A percentile compares a stretch with the other conserved stretches of the same genome.
Conservation (phyloP, 208 protist genomes). For the Crithidia expoeki region DNA sequence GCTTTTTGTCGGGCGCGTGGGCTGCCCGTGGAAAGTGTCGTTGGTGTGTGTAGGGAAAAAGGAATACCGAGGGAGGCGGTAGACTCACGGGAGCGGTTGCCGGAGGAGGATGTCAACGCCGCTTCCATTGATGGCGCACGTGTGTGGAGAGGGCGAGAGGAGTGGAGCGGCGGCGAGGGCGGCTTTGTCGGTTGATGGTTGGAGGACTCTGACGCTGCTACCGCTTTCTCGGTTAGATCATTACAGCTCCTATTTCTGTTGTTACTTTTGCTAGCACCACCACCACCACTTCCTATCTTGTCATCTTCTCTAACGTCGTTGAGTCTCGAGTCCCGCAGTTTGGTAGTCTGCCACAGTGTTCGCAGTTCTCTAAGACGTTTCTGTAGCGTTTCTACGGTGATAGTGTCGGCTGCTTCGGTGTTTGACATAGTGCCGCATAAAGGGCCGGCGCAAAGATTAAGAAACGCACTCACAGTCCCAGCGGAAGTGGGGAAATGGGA, state of each 20-base stretch:
- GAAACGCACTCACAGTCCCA: background rate
- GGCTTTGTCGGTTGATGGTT: constrained; percentile 7
- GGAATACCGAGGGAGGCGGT: background rate
- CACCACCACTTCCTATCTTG: background rate
- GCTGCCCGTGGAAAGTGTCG: constrained; percentile 5
- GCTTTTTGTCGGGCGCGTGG: constrained; percentile 3
- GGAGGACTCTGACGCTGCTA: too few relatives aligned
- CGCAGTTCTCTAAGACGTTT: constrained; percentile 9
- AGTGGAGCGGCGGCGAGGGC: background rate
- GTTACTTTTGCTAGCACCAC: background rate
- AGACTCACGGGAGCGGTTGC: constrained; percentile 3
- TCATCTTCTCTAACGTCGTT: background rate
- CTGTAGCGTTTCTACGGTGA: constrained; percentile 8
- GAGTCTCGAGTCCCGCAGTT: background rate
- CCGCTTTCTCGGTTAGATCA: background rate
- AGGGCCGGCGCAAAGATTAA: too few relatives aligned
- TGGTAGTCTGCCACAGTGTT: constrained; percentile 17
- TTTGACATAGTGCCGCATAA: constrained; percentile 1
- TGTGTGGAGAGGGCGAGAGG: constrained; percentile 2
- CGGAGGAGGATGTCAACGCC: background rate
- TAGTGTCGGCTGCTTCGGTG: background rate
- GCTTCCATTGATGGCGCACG: background rate
- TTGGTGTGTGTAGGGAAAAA: background rate
- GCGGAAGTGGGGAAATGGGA: background rate
- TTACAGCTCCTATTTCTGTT: too few relatives aligned